Conservation (phyloP, 345 rosid genomes). For the Erysimum cheiranthoides region DNA sequence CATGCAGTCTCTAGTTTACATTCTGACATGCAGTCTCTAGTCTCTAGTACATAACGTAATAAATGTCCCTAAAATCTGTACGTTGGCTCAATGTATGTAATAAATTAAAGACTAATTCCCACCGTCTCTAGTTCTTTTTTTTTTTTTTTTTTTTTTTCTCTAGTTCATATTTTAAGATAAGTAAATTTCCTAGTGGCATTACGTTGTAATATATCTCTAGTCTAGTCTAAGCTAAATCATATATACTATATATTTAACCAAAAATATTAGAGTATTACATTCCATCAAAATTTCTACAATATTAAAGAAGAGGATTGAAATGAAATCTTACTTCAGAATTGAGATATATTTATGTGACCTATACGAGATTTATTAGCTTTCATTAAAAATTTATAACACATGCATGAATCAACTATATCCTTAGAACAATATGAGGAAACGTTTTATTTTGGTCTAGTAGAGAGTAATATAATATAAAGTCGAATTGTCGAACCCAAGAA, state of each 20-base stretch:
- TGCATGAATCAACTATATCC: not conserved
- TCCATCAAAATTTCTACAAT: not conserved
- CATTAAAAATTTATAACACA: not conserved
- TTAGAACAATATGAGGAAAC: not conserved
- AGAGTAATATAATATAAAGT: not conserved
- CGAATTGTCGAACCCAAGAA: too few species aligned
- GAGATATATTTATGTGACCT: not conserved
- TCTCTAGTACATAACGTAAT: not conserved
- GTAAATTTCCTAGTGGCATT: not conserved
- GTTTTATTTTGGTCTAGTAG: not conserved
- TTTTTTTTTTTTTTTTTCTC: too few species aligned
- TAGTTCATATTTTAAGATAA: not conserved
- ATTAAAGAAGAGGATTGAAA: not conserved
- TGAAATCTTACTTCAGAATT: not conserved
- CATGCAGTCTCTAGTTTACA: too few species aligned
- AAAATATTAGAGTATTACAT: not conserved
- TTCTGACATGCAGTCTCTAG: too few species aligned
- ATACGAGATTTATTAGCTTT: not conserved
- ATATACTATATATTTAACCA: not conserved
- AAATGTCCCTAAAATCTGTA: not conserved
- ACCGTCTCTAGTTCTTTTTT: too few species aligned
- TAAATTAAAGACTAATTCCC: not conserved
- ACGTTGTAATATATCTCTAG: not conserved
- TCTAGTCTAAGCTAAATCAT: not conserved
- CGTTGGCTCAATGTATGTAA: not conserved